A percentile compares a stretch with the other conserved stretches of the same genome.
These are phyloP conservation scores for Ogataea polymorpha DNA, from an alignment of 805 yeast species.

Conservation along the genomic window DNA sequence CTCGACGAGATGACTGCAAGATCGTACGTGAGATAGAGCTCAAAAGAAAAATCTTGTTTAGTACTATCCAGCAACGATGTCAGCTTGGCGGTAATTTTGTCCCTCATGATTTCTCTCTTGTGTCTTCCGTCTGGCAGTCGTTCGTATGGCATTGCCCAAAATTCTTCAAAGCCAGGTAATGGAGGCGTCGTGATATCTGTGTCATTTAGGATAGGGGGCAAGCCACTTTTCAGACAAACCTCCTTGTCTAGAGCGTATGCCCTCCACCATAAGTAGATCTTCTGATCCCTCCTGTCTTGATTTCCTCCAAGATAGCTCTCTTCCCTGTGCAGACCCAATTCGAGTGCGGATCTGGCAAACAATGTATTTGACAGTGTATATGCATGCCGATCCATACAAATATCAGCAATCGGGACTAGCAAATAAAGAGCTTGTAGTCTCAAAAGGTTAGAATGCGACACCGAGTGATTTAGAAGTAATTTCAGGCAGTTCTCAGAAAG, in stretches of 20 bases:
- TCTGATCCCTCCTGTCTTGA: slow-evolving; percentile 34
- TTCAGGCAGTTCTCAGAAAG: not conserved
- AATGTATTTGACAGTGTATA: slow-evolving; percentile 36
- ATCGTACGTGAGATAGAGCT: slow-evolving; percentile 21
- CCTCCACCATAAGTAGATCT: slow-evolving; percentile 47
- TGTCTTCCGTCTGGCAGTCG: slow-evolving; percentile 10
- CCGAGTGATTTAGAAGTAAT: not conserved
- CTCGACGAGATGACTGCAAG: slow-evolving; percentile 26
- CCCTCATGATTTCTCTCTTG: slow-evolving; percentile 11
- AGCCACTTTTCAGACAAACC: slow-evolving; percentile 43
- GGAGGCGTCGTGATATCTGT: slow-evolving; percentile 37
- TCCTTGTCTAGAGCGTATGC: slow-evolving; percentile 48
- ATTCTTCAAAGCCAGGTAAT: slow-evolving; percentile 20
- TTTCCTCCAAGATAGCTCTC: slow-evolving; percentile 41
- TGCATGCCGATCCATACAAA: not conserved
- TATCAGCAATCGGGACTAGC: not conserved
- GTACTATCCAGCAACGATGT: slow-evolving; percentile 4
- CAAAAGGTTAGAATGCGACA: not conserved
- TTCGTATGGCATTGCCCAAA: slow-evolving; percentile 21
- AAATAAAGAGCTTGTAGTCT: not conserved
- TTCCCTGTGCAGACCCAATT: slow-evolving; percentile 52
- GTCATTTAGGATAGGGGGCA: slow-evolving; percentile 44
- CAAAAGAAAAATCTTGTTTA: not conserved
- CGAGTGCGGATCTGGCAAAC: slow-evolving; percentile 53
- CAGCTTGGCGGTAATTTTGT: slow-evolving; percentile 8